Evolutionary conservation across 169 alveolate species (phyloP).

Genomic region (Plasmodium sp.): DNA sequence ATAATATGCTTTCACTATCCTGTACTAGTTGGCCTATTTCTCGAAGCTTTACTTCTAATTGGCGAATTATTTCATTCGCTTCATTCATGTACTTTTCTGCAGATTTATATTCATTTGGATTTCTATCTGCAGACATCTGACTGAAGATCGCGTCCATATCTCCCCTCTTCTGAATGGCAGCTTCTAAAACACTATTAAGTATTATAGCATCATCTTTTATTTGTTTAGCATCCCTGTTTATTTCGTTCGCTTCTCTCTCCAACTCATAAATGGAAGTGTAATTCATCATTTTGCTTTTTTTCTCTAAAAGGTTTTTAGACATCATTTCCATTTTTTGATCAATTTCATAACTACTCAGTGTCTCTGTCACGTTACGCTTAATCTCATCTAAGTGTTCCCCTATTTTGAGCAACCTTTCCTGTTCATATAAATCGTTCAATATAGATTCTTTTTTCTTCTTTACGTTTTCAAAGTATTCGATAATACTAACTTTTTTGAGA

Average conservation of each 20-base stretch:
- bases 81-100: not conserved
- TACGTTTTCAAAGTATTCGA: not conserved
- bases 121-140: not conserved
- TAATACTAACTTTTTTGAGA: not conserved
- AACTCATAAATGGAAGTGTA: not conserved
- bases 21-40: not conserved
- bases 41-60: not conserved
- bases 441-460: not conserved
- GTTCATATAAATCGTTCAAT: not conserved
- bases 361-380: not conserved
- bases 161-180: not conserved
- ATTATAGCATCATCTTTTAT: not conserved
- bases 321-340: not conserved
- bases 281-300: not conserved
- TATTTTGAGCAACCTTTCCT: not conserved
- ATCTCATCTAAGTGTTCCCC: not conserved
- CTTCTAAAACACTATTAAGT: not conserved
- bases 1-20: not conserved
- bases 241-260: not conserved
- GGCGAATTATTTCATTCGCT: not conserved
- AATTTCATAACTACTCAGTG: not conserved
- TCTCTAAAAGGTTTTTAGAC: not conserved
- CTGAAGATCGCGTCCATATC: not conserved
- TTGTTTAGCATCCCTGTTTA: not conserved
- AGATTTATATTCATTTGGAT: slow-evolving; percentile 12